Conservation (phyloP, 2,329 filamentous ascomycete species). For the Sporothrix brasiliensis region DNA sequence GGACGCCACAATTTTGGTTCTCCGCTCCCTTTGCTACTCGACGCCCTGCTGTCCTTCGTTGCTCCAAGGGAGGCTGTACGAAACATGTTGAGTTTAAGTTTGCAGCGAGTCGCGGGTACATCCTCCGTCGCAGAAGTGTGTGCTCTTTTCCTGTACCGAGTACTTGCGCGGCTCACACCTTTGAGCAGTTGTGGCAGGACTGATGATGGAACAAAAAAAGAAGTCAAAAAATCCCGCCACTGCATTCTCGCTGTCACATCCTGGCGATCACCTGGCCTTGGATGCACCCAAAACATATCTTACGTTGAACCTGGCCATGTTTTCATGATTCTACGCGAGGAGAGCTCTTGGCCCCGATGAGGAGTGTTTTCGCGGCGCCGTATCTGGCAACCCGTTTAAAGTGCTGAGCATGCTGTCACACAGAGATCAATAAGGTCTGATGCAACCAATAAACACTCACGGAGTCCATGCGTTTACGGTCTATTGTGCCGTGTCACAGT, state of each 20-base stretch:
- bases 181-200: background rate
- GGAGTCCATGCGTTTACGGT: background rate
- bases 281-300: background rate
- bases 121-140: background rate
- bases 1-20: constrained; percentile 8
- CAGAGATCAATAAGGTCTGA: background rate
- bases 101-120: background rate
- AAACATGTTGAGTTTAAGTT: background rate
- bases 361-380: background rate
- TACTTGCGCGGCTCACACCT: background rate
- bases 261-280: constrained; percentile 6
- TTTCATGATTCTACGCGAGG: background rate
- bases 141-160: background rate
- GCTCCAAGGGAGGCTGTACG: constrained; percentile 2
- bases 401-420: background rate
- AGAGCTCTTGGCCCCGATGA: background rate
- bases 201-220: too few relatives aligned
- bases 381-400: background rate
- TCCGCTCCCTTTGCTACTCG: background rate
- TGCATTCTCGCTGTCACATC: background rate
- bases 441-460: background rate
- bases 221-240: background rate
- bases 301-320: background rate
- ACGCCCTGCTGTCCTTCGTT: background rate
- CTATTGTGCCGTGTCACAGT: background rate